phyloP scores from a whole-genome alignment of 148 eudicot species.

The Vaccinium myrtillus region DNA sequence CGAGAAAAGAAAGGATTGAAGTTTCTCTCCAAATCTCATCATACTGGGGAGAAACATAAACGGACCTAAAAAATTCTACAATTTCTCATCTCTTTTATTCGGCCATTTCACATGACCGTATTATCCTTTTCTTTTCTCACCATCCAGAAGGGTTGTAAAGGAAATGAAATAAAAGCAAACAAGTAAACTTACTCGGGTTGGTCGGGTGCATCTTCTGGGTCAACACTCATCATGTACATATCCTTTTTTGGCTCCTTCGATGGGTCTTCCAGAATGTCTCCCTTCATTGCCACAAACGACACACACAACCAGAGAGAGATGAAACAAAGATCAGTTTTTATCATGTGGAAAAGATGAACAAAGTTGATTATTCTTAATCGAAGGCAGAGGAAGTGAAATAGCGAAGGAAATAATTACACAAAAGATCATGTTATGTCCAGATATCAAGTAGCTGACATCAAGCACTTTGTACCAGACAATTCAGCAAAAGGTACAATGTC shows the following conservation, averaged over 20 bases:
- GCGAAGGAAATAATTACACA: not conserved
- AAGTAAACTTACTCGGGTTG: slow-evolving; percentile 63
- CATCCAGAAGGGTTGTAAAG: not conserved
- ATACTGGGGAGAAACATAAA: not conserved
- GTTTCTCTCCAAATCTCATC: not conserved
- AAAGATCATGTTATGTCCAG: not conserved
- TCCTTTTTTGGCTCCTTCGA: slow-evolving; percentile 90
- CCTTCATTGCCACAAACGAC: slow-evolving; percentile 36
- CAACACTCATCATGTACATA: slow-evolving; percentile 91
- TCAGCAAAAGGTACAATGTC: not conserved
- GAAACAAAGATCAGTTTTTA: not conserved
- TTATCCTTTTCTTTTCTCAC: not conserved
- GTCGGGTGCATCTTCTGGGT: slow-evolving; percentile 88
- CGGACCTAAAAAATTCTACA: not conserved
- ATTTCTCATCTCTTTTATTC: not conserved
- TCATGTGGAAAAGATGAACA: not conserved
- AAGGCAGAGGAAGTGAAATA: not conserved
- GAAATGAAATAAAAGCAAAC: slow-evolving; percentile 1
- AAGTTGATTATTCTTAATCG: not conserved
- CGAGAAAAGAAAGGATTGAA: not conserved
- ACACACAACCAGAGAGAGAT: not conserved
- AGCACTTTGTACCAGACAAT: not conserved
- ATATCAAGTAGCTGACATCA: not conserved
- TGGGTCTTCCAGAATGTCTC: slow-evolving; percentile 93
- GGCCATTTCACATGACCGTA: not conserved